phyloP scores from a whole-genome alignment of 306 rosid genomes.

The Corylus americana region DNA sequence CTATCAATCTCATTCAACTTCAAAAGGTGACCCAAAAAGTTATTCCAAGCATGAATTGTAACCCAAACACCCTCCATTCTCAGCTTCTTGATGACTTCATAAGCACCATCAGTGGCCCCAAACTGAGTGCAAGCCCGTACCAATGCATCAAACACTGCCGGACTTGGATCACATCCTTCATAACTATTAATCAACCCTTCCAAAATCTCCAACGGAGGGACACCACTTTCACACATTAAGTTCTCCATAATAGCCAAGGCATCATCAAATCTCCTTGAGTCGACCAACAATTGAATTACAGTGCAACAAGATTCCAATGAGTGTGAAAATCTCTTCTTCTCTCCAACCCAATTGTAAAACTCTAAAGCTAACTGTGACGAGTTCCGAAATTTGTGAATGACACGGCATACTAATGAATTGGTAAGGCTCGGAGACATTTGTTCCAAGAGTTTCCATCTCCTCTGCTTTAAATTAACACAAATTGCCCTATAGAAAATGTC shows the following conservation, averaged over 20 bases:
- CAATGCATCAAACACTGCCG: slow-evolving; percentile 54
- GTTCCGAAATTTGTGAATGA: slow-evolving; percentile 46
- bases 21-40: slow-evolving; percentile 47
- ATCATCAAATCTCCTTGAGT: slow-evolving; percentile 45
- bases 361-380: slow-evolving; percentile 50
- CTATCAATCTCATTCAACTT: slow-evolving; percentile 43
- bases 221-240: slow-evolving; percentile 36
- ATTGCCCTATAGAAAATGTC: slow-evolving; percentile 50
- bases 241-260: slow-evolving; percentile 44
- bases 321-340: slow-evolving; percentile 29
- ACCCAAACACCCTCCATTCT: slow-evolving; percentile 38
- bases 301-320: slow-evolving; percentile 44
- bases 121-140: slow-evolving; percentile 53
- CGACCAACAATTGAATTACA: slow-evolving; percentile 54
- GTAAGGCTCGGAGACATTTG: slow-evolving; percentile 44
- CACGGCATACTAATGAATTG: slow-evolving; percentile 38
- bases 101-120: slow-evolving; percentile 50
- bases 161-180: slow-evolving; percentile 35
- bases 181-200: slow-evolving; percentile 44
- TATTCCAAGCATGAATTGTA: slow-evolving; percentile 66
- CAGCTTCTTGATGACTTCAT: slow-evolving; percentile 43
- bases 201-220: slow-evolving; percentile 42
- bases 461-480: slow-evolving; percentile 48
- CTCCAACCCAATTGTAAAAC: slow-evolving; percentile 45
- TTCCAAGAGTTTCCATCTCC: slow-evolving; percentile 52